phyloP scores from a whole-genome alignment of 352 stramenopile genomes.

The Elongisporangium senticosum region DNA sequence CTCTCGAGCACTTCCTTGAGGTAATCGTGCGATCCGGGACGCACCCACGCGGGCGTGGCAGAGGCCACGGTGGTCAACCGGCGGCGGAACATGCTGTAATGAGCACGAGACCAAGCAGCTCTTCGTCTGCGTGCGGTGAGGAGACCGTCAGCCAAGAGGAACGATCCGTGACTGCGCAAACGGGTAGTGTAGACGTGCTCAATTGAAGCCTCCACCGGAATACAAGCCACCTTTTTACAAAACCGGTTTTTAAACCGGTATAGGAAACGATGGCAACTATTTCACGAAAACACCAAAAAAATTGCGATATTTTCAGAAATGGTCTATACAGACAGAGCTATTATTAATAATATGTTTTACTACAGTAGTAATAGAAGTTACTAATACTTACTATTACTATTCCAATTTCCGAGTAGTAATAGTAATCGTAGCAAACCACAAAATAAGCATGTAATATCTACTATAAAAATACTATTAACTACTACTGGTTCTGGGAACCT shows the following conservation, averaged over 20 bases:
- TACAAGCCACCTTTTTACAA: neutral
- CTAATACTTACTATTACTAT: too few species aligned
- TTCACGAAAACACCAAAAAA: neutral
- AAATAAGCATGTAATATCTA: too few species aligned
- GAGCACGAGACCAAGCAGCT: neutral
- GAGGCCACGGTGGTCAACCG: slow-evolving; percentile 22
- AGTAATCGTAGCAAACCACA: too few species aligned
- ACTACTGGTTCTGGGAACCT: too few species aligned
- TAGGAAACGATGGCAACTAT: too few species aligned
- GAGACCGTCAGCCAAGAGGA: slow-evolving; percentile 9
- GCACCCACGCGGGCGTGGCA: slow-evolving; percentile 46
- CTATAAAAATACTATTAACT: too few species aligned
- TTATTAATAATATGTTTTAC: too few species aligned
- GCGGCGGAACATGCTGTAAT: slow-evolving; percentile 35
- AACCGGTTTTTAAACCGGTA: too few species aligned
- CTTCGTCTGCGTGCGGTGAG: neutral
- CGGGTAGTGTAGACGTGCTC: neutral
- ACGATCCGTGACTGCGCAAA: slow-evolving; percentile 11
- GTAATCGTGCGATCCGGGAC: slow-evolving; percentile 70
- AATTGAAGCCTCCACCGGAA: neutral
- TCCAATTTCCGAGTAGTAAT: too few species aligned
- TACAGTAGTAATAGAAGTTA: too few species aligned
- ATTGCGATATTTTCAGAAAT: neutral
- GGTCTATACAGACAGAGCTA: neutral
- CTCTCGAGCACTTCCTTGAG: slow-evolving; percentile 71